phyloP scores from a whole-genome alignment of 495 filamentous ascomycete species.

The Niebla homalea region DNA sequence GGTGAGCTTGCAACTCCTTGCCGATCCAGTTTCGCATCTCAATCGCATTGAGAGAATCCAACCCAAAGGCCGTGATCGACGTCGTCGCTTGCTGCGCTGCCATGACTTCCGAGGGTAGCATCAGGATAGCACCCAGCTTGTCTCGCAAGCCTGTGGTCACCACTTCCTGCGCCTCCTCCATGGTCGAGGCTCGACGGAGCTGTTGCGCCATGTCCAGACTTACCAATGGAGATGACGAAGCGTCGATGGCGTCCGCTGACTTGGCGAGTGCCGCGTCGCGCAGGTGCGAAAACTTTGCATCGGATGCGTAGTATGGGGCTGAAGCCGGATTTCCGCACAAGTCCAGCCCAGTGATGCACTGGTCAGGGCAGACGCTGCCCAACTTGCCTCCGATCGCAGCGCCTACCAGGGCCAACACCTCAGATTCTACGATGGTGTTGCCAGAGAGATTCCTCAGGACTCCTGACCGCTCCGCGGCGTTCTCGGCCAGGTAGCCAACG shows the following conservation, averaged over 20 bases:
- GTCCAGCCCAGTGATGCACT: neutral
- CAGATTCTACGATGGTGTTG: constrained; percentile 22
- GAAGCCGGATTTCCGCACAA: neutral
- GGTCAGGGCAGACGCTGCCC: too few species aligned
- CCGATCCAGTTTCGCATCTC: constrained; percentile 43
- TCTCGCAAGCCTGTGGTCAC: constrained; percentile 16
- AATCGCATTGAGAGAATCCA: constrained; percentile 44
- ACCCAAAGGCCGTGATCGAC: constrained; percentile 31
- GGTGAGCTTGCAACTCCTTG: constrained; percentile 28
- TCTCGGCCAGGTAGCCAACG: constrained; percentile 31
- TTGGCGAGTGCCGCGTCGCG: constrained; percentile 9
- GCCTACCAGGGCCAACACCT: constrained; percentile 17
- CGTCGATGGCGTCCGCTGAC: neutral
- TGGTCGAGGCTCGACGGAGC: constrained; percentile 5
- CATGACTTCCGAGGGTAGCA: constrained; percentile 24
- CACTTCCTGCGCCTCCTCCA: constrained; percentile 16
- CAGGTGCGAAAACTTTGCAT: constrained; percentile 30
- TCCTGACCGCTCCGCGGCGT: neutral
- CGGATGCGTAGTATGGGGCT: constrained; percentile 31
- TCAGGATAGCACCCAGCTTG: constrained; percentile 23
- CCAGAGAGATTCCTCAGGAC: constrained; percentile 15
- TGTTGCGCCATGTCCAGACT: neutral
- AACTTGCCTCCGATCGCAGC: neutral
- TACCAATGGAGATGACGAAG: too few species aligned
- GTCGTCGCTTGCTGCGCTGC: constrained; percentile 24